These are phyloP conservation scores for Solanum chaucha DNA, from an alignment of 257 asterid species.

Conservation along the genomic window DNA sequence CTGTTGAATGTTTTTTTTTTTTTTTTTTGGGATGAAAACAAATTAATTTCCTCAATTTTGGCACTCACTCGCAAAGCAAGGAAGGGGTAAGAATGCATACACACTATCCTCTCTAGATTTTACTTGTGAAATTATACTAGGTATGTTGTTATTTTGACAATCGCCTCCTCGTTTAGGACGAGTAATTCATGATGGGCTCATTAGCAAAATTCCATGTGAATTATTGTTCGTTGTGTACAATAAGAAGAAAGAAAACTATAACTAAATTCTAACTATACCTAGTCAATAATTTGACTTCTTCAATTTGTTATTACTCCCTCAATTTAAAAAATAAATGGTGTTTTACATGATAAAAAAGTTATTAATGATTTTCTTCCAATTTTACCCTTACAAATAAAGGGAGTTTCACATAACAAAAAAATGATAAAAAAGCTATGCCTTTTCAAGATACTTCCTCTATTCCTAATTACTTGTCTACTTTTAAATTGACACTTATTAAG, in stretches of 20 bases:
- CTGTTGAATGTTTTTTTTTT: background rate
- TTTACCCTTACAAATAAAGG: too few relatives aligned
- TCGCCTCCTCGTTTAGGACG: background rate
- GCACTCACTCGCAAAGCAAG: background rate
- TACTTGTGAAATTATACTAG: background rate
- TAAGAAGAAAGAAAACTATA: background rate
- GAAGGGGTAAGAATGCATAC: too few relatives aligned
- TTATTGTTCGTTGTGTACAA: background rate
- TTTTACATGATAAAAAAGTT: background rate
- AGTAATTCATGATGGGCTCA: background rate
- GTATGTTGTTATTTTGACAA: too few relatives aligned
- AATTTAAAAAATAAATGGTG: background rate
- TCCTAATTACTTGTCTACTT: too few relatives aligned
- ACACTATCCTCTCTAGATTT: too few relatives aligned
- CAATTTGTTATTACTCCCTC: background rate
- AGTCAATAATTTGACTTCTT: background rate
- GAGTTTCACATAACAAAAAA: background rate
- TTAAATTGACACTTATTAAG: too few relatives aligned
- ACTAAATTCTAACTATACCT: background rate
- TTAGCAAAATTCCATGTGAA: background rate
- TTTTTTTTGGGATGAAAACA: background rate
- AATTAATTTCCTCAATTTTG: background rate
- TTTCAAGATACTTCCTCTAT: too few relatives aligned
- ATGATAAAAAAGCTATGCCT: background rate
- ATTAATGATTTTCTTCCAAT: too few relatives aligned